These are phyloP conservation scores for Mortierella polycephala DNA, from an alignment of 371 early-diverging fungal genomes.

Conservation along the genomic window DNA sequence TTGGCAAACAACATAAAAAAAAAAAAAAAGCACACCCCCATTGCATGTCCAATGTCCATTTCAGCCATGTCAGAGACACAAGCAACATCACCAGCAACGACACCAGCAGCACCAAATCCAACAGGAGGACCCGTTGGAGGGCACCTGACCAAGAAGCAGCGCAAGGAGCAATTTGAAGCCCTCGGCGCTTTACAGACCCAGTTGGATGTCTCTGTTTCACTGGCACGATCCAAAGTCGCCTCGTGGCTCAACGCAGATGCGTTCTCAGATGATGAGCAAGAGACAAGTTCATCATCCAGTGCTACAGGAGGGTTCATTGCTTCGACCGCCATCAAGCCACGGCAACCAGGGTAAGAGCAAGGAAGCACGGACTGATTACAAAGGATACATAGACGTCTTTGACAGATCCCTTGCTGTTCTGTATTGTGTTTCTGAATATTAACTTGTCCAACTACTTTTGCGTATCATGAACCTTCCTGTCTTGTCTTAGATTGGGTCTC, in stretches of 20 bases:
- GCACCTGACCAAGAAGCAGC: conserved; percentile 47
- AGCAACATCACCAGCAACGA: conserved; percentile 8
- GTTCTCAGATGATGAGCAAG: conserved; percentile 44
- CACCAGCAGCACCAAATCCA: conserved; percentile 1
- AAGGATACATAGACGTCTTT: too few species aligned
- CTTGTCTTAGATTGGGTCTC: conserved; percentile 60
- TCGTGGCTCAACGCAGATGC: conserved; percentile 48
- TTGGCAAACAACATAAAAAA: too few species aligned
- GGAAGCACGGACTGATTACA: too few species aligned
- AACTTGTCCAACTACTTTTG: neutral
- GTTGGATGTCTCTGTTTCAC: conserved; percentile 50
- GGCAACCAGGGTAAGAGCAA: conserved; percentile 43
- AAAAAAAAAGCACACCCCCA: too few species aligned
- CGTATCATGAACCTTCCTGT: neutral
- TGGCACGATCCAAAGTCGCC: conserved; percentile 39
- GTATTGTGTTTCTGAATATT: neutral
- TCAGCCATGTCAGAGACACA: conserved; percentile 1
- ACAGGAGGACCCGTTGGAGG: conserved; percentile 24
- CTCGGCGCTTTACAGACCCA: conserved; percentile 42
- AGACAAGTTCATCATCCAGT: neutral
- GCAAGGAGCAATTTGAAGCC: conserved; percentile 47
- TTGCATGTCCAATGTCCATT: too few species aligned
- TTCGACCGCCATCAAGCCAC: conserved; percentile 30
- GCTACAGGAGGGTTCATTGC: conserved; percentile 21
- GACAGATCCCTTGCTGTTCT: too few species aligned